These are phyloP conservation scores for Hyaloscypha variabilis DNA, from an alignment of 495 filamentous ascomycete species.

Conservation along the genomic window DNA sequence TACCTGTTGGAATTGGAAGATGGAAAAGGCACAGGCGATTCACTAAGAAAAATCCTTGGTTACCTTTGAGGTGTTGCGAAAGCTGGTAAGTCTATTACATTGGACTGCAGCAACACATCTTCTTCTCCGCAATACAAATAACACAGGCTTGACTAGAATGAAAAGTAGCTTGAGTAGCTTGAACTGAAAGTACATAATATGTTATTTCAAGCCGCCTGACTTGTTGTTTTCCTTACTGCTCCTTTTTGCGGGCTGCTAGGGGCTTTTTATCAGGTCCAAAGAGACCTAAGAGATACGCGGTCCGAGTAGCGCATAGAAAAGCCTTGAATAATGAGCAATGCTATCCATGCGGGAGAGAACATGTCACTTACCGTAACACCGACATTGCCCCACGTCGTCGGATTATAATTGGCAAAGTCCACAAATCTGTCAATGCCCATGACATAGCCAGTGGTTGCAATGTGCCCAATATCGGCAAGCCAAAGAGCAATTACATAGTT, in stretches of 20 bases:
- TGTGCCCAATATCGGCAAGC: slow-evolving; percentile 69
- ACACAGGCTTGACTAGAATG: too few relatives aligned
- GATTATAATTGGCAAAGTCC: slow-evolving; percentile 64
- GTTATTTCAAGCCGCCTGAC: too few relatives aligned
- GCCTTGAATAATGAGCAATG: slow-evolving; percentile 23
- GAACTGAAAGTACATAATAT: too few relatives aligned
- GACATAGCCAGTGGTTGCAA: slow-evolving; percentile 61
- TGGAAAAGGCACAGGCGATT: too few relatives aligned
- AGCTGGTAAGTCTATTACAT: too few relatives aligned
- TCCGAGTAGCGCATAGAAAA: slow-evolving; percentile 58
- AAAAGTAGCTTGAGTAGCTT: too few relatives aligned
- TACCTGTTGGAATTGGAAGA: too few relatives aligned
- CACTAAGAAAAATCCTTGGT: too few relatives aligned
- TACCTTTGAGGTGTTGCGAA: too few relatives aligned
- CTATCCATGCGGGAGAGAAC: too few relatives aligned
- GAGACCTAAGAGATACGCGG: slow-evolving; percentile 57
- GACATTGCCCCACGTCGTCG: slow-evolving; percentile 74
- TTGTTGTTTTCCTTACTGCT: slow-evolving; percentile 1
- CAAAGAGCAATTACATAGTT: slow-evolving; percentile 68
- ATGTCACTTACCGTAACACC: slow-evolving; percentile 53
- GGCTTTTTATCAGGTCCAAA: slow-evolving; percentile 50
- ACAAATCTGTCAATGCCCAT: slow-evolving; percentile 58
- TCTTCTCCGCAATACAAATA: too few relatives aligned
- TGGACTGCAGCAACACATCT: too few relatives aligned
- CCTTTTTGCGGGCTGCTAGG: neutral